These are phyloP conservation scores for Phialocephala subalpina DNA, from an alignment of 2,329 filamentous ascomycete genomes.

Conservation along the genomic window DNA sequence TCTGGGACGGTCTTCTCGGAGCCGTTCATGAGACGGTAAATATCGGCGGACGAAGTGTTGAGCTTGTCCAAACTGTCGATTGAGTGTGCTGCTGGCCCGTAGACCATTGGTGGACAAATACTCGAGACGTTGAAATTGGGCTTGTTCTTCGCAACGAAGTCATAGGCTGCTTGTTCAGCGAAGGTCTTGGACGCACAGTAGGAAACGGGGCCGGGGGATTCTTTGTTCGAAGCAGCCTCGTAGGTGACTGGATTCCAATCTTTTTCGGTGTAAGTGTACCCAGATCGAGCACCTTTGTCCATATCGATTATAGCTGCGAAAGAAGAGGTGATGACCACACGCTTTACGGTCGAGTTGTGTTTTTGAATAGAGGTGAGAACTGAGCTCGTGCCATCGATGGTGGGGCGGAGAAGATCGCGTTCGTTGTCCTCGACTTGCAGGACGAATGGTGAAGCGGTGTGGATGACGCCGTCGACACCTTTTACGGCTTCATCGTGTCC, in stretches of 20 bases:
- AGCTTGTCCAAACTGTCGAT: slow-evolving; percentile 66
- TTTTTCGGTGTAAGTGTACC: slow-evolving; percentile 57
- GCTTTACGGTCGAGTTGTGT: slow-evolving; percentile 46
- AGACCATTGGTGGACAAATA: slow-evolving; percentile 67
- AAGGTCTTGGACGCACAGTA: slow-evolving; percentile 62
- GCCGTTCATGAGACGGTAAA: slow-evolving; percentile 72
- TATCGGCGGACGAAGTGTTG: slow-evolving; percentile 76
- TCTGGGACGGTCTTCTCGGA: slow-evolving; percentile 60
- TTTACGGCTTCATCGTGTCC: slow-evolving; percentile 68
- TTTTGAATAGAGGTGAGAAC: slow-evolving; percentile 55
- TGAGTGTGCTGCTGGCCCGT: slow-evolving; percentile 68
- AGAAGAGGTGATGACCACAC: slow-evolving; percentile 64
- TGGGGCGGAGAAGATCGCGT: slow-evolving; percentile 57
- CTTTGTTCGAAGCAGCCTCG: slow-evolving; percentile 48
- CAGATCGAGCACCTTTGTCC: slow-evolving; percentile 57
- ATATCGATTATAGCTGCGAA: slow-evolving; percentile 66
- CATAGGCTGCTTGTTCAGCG: slow-evolving; percentile 71
- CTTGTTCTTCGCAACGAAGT: slow-evolving; percentile 59
- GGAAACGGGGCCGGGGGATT: slow-evolving; percentile 26
- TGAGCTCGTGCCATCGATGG: slow-evolving; percentile 58
- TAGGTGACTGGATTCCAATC: slow-evolving; percentile 62
- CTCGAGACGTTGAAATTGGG: slow-evolving; percentile 65
- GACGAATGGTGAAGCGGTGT: slow-evolving; percentile 68
- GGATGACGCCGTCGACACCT: slow-evolving; percentile 74
- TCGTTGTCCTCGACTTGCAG: slow-evolving; percentile 43